These are phyloP conservation scores for Thermomyces lanuginosus DNA, from an alignment of 2,329 filamentous ascomycete genomes.

Conservation along the genomic window DNA sequence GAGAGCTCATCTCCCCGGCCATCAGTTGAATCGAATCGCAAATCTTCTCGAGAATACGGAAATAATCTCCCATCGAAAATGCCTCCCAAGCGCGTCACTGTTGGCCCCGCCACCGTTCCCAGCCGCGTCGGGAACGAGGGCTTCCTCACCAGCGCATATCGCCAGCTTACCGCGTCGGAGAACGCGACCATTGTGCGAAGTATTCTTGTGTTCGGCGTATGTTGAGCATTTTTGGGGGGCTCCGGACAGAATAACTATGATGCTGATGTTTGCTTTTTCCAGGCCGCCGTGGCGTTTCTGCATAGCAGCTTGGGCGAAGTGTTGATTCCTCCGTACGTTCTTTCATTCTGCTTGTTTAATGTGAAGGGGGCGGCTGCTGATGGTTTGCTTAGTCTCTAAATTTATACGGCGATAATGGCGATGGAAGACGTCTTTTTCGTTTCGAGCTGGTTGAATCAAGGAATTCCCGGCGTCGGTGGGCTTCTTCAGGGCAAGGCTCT, in stretches of 20 bases:
- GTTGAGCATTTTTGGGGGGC: slow-evolving; percentile 16
- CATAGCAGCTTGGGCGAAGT: slow-evolving; percentile 52
- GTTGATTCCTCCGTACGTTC: slow-evolving; percentile 44
- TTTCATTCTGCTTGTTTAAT: background rate
- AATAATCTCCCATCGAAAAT: too few relatives aligned
- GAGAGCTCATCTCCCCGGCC: too few relatives aligned
- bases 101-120: slow-evolving; percentile 34
- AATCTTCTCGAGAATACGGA: too few relatives aligned
- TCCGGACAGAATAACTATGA: background rate
- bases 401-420: too few relatives aligned
- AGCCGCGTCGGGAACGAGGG: slow-evolving; percentile 28
- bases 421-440: too few relatives aligned
- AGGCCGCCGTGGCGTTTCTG: slow-evolving; percentile 51
- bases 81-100: slow-evolving; percentile 45
- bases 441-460: too few relatives aligned
- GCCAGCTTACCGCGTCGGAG: slow-evolving; percentile 47
- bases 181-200: slow-evolving; percentile 54
- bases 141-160: slow-evolving; percentile 43
- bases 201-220: slow-evolving; percentile 51
- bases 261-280: slow-evolving; percentile 5
- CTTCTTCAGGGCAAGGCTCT: too few relatives aligned
- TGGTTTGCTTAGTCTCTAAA: too few relatives aligned
- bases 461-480: too few relatives aligned
- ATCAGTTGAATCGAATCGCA: too few relatives aligned
- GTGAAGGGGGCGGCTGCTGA: too few relatives aligned